Evolutionary conservation across 2,329 filamentous ascomycete genomes (phyloP).

Genomic region (Lomentospora prolificans): DNA sequence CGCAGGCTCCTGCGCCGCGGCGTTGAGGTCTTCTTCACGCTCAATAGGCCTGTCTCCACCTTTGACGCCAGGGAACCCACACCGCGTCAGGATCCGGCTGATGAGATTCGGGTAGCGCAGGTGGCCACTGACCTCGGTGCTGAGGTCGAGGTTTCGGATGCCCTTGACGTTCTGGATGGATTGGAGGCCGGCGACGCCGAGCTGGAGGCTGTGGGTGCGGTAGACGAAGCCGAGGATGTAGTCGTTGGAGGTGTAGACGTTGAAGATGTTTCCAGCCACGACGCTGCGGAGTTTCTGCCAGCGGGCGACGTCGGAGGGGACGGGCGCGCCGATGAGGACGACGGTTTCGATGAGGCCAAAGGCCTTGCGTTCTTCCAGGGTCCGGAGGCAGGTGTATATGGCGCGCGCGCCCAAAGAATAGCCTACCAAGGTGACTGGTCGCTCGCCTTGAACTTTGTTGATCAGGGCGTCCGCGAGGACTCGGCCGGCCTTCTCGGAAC

Average conservation of each 20-base stretch:
- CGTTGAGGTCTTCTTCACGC: slow-evolving; percentile 33
- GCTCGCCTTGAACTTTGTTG: slow-evolving; percentile 71
- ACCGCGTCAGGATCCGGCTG: slow-evolving; percentile 40
- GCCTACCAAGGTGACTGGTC: slow-evolving; percentile 70
- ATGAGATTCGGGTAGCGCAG: slow-evolving; percentile 41
- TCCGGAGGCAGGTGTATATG: slow-evolving; percentile 72
- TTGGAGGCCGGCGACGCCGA: slow-evolving; percentile 77
- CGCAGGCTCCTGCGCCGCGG: neutral
- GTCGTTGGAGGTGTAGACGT: slow-evolving; percentile 82
- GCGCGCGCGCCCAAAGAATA: slow-evolving; percentile 75
- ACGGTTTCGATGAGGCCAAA: slow-evolving; percentile 80
- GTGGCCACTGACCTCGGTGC: slow-evolving; percentile 42
- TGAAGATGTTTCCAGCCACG: slow-evolving; percentile 73
- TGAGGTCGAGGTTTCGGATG: slow-evolving; percentile 47
- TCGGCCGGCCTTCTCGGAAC: slow-evolving; percentile 70
- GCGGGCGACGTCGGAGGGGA: slow-evolving; percentile 59
- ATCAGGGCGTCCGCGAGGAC: slow-evolving; percentile 76
- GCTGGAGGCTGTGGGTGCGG: slow-evolving; percentile 69
- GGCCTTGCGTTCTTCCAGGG: slow-evolving; percentile 64
- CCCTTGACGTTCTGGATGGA: slow-evolving; percentile 57
- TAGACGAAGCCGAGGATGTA: slow-evolving; percentile 83
- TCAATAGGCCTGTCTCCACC: slow-evolving; percentile 35
- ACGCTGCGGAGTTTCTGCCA: slow-evolving; percentile 72
- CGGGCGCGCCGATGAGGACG: slow-evolving; percentile 72
- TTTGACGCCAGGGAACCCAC: slow-evolving; percentile 38